Evolutionary conservation across 805 yeast genomes (phyloP).

Genomic region (Ogataea polymorpha): DNA sequence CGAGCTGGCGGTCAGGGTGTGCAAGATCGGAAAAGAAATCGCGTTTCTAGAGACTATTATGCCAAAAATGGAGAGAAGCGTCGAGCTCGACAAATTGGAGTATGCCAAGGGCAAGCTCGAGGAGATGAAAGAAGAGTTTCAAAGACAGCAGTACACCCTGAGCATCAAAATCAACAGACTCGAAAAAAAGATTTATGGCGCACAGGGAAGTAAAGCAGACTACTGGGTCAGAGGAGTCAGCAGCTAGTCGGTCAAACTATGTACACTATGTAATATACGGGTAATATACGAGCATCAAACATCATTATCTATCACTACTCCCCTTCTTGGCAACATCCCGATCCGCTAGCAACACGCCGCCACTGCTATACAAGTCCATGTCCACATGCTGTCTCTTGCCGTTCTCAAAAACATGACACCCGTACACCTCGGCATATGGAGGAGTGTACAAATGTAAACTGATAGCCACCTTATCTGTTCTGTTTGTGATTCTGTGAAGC

Average conservation of each 20-base stretch:
- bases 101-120: slow-evolving; percentile 29
- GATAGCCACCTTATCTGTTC: slow-evolving; percentile 44
- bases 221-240: slow-evolving; percentile 56
- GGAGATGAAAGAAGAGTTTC: slow-evolving; percentile 26
- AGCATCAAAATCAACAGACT: slow-evolving; percentile 29
- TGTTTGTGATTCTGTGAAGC: slow-evolving; percentile 59
- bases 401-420: slow-evolving; percentile 48
- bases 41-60: slow-evolving; percentile 29
- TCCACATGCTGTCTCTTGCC: slow-evolving; percentile 54
- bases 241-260: slow-evolving; percentile 18
- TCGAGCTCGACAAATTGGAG: slow-evolving; percentile 25
- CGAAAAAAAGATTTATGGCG: slow-evolving; percentile 29
- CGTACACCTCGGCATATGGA: slow-evolving; percentile 65
- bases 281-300: not conserved
- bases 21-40: slow-evolving; percentile 31
- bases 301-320: not conserved
- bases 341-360: slow-evolving; percentile 38
- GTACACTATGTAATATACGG: not conserved
- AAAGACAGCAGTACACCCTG: slow-evolving; percentile 31
- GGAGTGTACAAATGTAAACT: slow-evolving; percentile 75
- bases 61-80: slow-evolving; percentile 19
- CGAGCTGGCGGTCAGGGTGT: slow-evolving; percentile 20
- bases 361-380: slow-evolving; percentile 61
- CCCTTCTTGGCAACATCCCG: not conserved
- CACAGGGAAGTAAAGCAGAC: slow-evolving; percentile 43